Conservation (phyloP, 2,329 filamentous ascomycete species). For the Arthrobotrys iridis region DNA sequence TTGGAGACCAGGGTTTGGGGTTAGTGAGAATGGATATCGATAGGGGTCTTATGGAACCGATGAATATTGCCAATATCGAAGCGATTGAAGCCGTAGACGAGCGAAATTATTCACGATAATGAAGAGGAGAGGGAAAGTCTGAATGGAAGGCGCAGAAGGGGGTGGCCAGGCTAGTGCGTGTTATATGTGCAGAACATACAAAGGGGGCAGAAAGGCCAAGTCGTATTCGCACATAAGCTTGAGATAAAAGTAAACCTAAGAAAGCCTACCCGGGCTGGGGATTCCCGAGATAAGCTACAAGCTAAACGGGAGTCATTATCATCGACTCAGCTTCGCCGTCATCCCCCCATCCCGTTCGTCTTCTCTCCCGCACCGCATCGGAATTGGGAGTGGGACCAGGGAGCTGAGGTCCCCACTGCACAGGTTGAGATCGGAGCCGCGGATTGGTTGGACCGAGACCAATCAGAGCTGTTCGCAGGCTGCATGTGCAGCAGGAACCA, state of each 20-base stretch:
- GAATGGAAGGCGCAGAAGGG: not conserved
- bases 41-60: no score
- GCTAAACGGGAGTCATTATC: no score
- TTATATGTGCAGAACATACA: not conserved
- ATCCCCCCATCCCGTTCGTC: not conserved
- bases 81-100: not conserved
- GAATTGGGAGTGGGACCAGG: not conserved
- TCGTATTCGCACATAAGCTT: not conserved
- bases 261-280: not conserved
- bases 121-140: not conserved
- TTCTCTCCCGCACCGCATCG: not conserved
- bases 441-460: conserved; percentile 13
- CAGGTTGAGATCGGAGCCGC: not conserved
- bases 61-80: not conserved
- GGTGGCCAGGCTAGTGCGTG: not conserved
- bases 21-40: not conserved
- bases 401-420: conserved; percentile 13
- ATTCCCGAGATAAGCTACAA: conserved; percentile 22
- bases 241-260: no score
- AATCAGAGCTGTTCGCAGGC: conserved; percentile 6
- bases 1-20: conserved; percentile 28
- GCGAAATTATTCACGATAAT: not conserved
- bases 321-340: not conserved
- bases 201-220: conserved; percentile 6
- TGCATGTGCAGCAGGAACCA: conserved; percentile 25